Base-by-base conservation (phyloP, 2,329 filamentous ascomycete species). In the Ceratocystis ficicola region DNA sequence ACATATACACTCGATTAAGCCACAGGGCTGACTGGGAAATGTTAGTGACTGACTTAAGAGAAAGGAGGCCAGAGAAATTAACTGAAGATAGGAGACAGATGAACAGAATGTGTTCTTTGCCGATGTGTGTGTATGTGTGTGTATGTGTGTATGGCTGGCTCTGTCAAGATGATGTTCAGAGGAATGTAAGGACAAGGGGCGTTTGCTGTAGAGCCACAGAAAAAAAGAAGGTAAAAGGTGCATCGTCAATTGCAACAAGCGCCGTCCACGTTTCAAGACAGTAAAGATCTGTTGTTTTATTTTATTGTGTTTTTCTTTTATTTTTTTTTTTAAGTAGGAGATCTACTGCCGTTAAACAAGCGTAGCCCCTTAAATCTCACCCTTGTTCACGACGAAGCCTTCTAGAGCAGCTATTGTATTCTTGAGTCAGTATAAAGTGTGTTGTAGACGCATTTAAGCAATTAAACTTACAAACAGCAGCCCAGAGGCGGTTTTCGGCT, bases 401-500 rank as follows among this genome's bases (percentile, higher is more conserved):
- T 97, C 90, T 32, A 97, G 75, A 2, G 85, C 89, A 72, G 89
- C 87, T 83, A 69, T 52, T 50, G n/a, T 44, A n/a, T 15, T 32
- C 52, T 68, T 64, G 61, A 61, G 55, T 57, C 30, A 60, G 50
- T 25, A 66, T 61, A 52, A 15, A 59, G 46, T 48, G n/a, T 4
- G 20, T 17, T 22, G 32, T n/a, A 2, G 8, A 22, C 60, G 12
- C 6, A 48, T 17, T 4, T 5, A 32, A 10, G 20, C 20, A 17
- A 10, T 0, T 44, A 20, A 55, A 82, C 84, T 76, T 76, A 86
- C 86, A 79, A 71, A 95, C 85, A 57, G 91, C 92, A 69, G 90
- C 87, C 89, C 91, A 99, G 44, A 99, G 75, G 70, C 94, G 85
- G 74, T 99, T 99, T 78, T 97, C 92, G 0, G 90, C 94, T 76